Percentiles rank a stretch among this genome's conserved stretches.
Conservation (phyloP, 1,284 basidiomycete species). For the Microbotryum intermedium region DNA sequence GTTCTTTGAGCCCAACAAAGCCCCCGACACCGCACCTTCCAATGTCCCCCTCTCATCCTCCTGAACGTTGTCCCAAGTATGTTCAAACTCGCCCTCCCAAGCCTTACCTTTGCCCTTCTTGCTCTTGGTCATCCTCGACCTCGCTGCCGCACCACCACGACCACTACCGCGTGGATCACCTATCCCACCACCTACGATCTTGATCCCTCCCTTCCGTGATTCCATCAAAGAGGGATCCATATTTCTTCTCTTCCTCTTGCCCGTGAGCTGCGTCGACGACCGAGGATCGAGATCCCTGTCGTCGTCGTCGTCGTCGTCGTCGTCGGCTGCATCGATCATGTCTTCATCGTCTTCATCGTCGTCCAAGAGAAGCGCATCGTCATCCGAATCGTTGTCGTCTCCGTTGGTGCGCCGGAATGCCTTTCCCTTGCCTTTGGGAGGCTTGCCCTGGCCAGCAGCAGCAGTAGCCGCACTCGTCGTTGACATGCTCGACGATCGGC, state of each 20-base stretch:
- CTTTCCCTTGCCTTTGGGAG: neutral
- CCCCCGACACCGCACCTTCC: constrained; percentile 77
- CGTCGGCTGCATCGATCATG: constrained; percentile 3
- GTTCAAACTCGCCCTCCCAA: constrained; percentile 91
- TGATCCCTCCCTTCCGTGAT: constrained; percentile 1
- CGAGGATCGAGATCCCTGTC: neutral
- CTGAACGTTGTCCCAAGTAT: constrained; percentile 92
- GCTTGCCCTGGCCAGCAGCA: too few species aligned
- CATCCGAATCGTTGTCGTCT: neutral
- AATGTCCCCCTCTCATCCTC: constrained; percentile 91
- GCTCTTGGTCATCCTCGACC: constrained; percentile 34
- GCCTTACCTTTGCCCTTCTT: constrained; percentile 53
- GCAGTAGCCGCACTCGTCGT: too few species aligned
- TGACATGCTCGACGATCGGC: too few species aligned
- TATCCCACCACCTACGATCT: neutral
- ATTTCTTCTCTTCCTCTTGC: constrained; percentile 1
- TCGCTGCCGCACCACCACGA: neutral
- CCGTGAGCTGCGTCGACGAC: neutral
- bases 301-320: constrained; percentile 6
- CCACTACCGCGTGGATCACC: neutral
- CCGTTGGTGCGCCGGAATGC: too few species aligned
- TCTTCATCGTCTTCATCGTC: neutral
- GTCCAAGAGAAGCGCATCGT: neutral
- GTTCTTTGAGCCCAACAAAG: constrained; percentile 74
- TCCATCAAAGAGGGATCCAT: constrained; percentile 11